Evolutionary conservation across 768 basidiomycete species (phyloP), one percentile per base, ranked within the genome.

Genomic region (Gymnopilus junonius): DNA sequence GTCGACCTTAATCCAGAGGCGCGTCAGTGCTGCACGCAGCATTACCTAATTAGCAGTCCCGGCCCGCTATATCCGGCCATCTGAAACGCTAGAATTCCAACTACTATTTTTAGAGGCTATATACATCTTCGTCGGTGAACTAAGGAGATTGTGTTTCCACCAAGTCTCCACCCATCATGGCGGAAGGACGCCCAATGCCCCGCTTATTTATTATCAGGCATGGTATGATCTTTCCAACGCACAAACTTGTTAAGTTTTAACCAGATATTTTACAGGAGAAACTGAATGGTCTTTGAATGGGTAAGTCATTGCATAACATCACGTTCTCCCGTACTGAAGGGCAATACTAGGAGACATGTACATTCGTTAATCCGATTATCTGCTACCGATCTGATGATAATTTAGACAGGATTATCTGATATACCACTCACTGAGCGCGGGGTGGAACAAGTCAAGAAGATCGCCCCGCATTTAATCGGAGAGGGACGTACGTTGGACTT

Each of bases 261-360:
- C 15, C 12, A 43, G 2, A n/a, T 25, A 21, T 23, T 25, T 21
- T 31, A 11, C 23, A 94, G 92, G 94, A 32, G 92, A 97, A 80
- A 98, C 96, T 1, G 95, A 96, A 74, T 98, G 95, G 95, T 93
- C 93, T 17, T 70, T 90, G 45, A 95, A 91, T 68, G 95, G 94
- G 87, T 89, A 60, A 74, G 85, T 75, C 21, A 4, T 20, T 29
- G 29, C 21, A 58, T 20, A 20, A 37, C 25, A 50, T 15, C 35
- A 14, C 11, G 32, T 20, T 27, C 55, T 12, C 32, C 54, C 23
- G n/a, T 34, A 29, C 51, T 43, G 11, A 31, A 31, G 17, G 20
- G 48, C 14, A 61, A 32, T 45, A 43, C 65, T 39, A 90, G 89
- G 68, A 85, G 90, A 64, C 89, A 90, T 73, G 90, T 89, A 71